phyloP scores from a whole-genome alignment of 495 filamentous ascomycete genomes.

The Aspergillus panamensis region DNA sequence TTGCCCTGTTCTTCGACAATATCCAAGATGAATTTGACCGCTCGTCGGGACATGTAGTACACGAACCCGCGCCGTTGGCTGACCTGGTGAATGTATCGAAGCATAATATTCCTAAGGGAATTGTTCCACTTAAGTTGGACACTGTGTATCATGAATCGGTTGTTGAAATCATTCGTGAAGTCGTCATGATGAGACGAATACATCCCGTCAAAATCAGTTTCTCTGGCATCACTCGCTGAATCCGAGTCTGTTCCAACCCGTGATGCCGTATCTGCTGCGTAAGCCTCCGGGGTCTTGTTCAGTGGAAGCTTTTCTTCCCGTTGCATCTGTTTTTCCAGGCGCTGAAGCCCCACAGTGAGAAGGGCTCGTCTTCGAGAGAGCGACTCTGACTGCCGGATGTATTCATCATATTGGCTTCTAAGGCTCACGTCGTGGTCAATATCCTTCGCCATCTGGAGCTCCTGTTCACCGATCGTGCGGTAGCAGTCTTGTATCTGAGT shows the following conservation, averaged over 20 bases:
- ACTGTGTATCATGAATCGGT: slow-evolving; percentile 97
- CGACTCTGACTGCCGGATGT: slow-evolving; percentile 65
- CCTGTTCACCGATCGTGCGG: slow-evolving; percentile 59
- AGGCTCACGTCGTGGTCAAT: slow-evolving; percentile 51
- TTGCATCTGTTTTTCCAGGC: slow-evolving; percentile 56
- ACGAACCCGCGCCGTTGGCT: slow-evolving; percentile 94
- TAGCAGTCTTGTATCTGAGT: slow-evolving; percentile 72
- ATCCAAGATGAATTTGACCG: slow-evolving; percentile 96
- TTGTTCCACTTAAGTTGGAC: slow-evolving; percentile 99
- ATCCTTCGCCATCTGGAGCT: slow-evolving; percentile 56
- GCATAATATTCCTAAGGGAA: slow-evolving; percentile 87
- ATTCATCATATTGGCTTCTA: slow-evolving; percentile 59
- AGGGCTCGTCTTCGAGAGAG: slow-evolving; percentile 73
- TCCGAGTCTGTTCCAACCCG: slow-evolving; percentile 48
- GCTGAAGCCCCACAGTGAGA: slow-evolving; percentile 67
- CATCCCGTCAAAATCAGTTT: slow-evolving; percentile 40
- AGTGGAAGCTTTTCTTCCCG: slow-evolving; percentile 32
- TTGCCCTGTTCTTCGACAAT: slow-evolving; percentile 91
- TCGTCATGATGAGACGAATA: slow-evolving; percentile 52
- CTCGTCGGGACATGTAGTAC: slow-evolving; percentile 93
- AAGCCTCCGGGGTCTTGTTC: slow-evolving; percentile 30
- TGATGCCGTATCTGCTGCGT: slow-evolving; percentile 46
- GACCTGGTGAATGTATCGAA: slow-evolving; percentile 96
- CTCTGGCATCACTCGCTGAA: slow-evolving; percentile 36
- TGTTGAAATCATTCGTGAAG: slow-evolving; percentile 90